These are phyloP conservation scores for Eucalyptus camaldulensis DNA, from an alignment of 345 rosid genomes.

Conservation along the genomic window DNA sequence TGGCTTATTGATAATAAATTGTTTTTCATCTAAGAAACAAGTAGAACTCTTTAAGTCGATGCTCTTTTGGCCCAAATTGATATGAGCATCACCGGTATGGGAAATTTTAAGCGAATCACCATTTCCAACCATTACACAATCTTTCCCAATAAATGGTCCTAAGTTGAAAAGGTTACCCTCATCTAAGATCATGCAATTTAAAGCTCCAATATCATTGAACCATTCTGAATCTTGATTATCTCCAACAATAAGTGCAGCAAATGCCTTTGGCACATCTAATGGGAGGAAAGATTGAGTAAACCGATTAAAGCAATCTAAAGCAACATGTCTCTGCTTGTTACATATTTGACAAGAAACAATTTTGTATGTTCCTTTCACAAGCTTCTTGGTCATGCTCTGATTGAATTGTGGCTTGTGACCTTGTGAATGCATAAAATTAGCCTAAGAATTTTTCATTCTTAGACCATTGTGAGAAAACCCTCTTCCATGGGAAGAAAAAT, in stretches of 20 bases:
- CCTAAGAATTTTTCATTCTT: not conserved
- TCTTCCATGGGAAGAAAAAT: too few relatives aligned
- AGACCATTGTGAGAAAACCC: not conserved
- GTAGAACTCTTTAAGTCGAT: not conserved
- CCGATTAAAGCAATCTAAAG: not conserved
- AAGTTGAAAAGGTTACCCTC: not conserved
- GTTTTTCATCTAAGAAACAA: not conserved
- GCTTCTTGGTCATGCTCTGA: not conserved
- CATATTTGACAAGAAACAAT: not conserved
- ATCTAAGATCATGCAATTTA: not conserved
- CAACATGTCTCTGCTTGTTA: not conserved
- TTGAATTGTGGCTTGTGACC: not conserved
- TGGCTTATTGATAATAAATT: not conserved
- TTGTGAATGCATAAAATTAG: not conserved
- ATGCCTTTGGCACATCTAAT: too few relatives aligned
- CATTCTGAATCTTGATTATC: not conserved
- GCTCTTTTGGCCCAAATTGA: not conserved
- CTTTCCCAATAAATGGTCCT: not conserved
- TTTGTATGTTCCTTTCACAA: not conserved
- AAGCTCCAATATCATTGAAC: not conserved
- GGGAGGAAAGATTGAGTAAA: not conserved
- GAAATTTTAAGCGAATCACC: not conserved
- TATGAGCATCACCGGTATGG: not conserved
- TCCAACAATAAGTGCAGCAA: too few relatives aligned
- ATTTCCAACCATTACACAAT: not conserved